Percentiles rank a stretch among this genome's conserved stretches.
Conservation (phyloP, 2,329 filamentous ascomycete species). For the Ceratocystis huliohia region DNA sequence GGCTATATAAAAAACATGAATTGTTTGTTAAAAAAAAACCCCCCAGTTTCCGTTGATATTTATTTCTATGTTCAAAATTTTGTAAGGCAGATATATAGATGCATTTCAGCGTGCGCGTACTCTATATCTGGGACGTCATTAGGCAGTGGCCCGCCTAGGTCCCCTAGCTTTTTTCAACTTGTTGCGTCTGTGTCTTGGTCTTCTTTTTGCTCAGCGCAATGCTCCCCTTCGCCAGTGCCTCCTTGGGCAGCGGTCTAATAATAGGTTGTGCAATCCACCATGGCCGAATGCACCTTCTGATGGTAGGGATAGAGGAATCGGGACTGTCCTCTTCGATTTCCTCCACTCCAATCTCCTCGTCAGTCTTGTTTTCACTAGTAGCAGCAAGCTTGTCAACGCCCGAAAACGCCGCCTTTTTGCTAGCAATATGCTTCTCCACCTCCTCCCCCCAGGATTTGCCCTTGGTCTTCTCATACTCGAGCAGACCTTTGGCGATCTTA, state of each 20-base stretch:
- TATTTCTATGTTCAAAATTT: slow-evolving; percentile 5
- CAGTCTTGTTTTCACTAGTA: slow-evolving; percentile 22
- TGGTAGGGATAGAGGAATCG: slow-evolving; percentile 35
- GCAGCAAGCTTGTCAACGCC: slow-evolving; percentile 14
- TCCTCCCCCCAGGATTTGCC: slow-evolving; percentile 39
- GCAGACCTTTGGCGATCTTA: slow-evolving; percentile 57
- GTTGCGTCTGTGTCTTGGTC: slow-evolving; percentile 31
- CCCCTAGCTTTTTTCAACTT: slow-evolving; percentile 16
- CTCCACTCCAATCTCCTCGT: slow-evolving; percentile 26
- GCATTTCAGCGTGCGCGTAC: too few species aligned
- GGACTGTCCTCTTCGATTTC: slow-evolving; percentile 44
- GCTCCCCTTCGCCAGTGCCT: slow-evolving; percentile 72
- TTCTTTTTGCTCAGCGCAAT: slow-evolving; percentile 63
- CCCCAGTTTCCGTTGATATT: background rate
- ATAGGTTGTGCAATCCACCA: slow-evolving; percentile 89
- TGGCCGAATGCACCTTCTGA: slow-evolving; percentile 62
- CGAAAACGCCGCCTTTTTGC: slow-evolving; percentile 17
- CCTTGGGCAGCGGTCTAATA: slow-evolving; percentile 71
- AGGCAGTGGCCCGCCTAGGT: background rate
- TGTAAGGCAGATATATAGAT: background rate
- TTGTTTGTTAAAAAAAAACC: background rate
- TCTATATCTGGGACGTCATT: background rate
- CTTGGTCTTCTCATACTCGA: slow-evolving; percentile 48
- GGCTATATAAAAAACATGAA: background rate
- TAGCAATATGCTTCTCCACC: slow-evolving; percentile 22